Percentiles rank a stretch among this genome's conserved stretches.
Evolutionary conservation across 768 basidiomycete species (phyloP).

Genomic region (Gymnopilus dilepis): DNA sequence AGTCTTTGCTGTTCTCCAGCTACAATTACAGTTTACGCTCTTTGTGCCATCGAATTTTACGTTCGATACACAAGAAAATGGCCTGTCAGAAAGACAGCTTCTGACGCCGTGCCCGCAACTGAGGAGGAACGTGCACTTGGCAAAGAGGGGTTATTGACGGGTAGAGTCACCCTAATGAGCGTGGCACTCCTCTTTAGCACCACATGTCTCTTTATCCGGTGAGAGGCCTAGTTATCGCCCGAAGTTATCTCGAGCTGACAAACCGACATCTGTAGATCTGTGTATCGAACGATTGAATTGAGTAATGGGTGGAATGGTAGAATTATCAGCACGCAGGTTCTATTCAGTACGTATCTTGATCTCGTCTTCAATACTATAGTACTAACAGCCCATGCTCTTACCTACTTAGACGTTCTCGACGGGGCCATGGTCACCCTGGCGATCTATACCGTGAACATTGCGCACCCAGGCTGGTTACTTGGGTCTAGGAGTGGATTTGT

Average conservation of each 20-base stretch:
- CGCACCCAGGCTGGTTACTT: not conserved
- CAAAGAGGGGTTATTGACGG: not conserved
- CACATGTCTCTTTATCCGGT: constrained; percentile 22
- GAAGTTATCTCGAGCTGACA: no score
- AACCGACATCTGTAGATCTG: constrained; percentile 35
- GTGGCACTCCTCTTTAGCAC: constrained; percentile 19
- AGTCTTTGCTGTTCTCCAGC: constrained; percentile 30
- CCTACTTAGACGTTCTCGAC: constrained; percentile 16
- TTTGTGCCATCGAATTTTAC: constrained; percentile 34
- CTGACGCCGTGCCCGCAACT: not conserved
- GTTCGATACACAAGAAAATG: constrained; percentile 13
- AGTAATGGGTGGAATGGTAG: constrained; percentile 55
- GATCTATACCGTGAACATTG: not conserved
- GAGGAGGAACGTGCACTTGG: not conserved
- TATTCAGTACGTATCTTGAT: constrained; percentile 32
- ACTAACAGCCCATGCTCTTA: not conserved
- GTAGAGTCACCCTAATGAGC: constrained; percentile 15
- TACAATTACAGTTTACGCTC: constrained; percentile 46
- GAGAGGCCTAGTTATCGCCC: no score
- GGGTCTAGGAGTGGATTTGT: not conserved
- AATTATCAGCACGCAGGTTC: constrained; percentile 53
- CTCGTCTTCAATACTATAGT: no score
- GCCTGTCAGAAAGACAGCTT: constrained; percentile 3
- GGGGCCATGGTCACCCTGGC: constrained; percentile 6
- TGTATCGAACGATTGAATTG: constrained; percentile 61